A percentile compares a stretch with the other conserved stretches of the same genome.
phyloP scores from a whole-genome alignment of 805 yeast genomes.

The Yamadazyma olivae region DNA sequence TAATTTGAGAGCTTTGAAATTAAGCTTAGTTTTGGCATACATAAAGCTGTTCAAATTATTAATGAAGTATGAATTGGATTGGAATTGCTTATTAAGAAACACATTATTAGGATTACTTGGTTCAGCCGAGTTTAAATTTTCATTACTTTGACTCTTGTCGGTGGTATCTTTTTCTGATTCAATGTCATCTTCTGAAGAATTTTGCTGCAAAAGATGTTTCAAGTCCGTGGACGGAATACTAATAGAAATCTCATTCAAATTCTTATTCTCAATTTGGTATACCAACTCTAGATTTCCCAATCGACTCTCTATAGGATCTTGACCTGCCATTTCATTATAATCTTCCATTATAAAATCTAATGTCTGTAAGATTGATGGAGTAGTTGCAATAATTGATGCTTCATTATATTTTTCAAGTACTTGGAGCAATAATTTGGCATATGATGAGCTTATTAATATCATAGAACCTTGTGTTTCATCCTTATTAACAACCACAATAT shows the following conservation, averaged over 20 bases:
- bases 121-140: no score
- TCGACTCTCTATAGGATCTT: no score
- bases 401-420: conserved; percentile 2
- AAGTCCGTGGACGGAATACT: conserved; percentile 21
- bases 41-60: conserved; percentile 18
- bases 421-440: conserved; percentile 1
- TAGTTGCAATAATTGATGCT: neutral
- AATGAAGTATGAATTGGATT: conserved; percentile 13
- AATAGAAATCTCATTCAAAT: conserved; percentile 19
- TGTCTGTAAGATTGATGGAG: neutral
- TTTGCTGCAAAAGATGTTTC: no score
- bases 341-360: no score
- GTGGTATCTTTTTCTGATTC: no score
- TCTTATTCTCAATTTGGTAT: conserved; percentile 8
- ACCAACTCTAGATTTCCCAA: conserved; percentile 11
- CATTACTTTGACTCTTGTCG: no score
- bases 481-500: conserved; percentile 1
- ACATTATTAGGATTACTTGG: no score
- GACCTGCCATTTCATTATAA: no score
- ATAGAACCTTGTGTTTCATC: neutral
- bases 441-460: conserved; percentile 2
- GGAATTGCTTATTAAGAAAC: no score
- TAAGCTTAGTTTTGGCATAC: conserved; percentile 14
- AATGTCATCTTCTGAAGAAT: no score
- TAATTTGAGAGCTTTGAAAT: no score